These are phyloP conservation scores for Balansia obtecta DNA, from an alignment of 2,329 filamentous ascomycete genomes.

Conservation along the genomic window DNA sequence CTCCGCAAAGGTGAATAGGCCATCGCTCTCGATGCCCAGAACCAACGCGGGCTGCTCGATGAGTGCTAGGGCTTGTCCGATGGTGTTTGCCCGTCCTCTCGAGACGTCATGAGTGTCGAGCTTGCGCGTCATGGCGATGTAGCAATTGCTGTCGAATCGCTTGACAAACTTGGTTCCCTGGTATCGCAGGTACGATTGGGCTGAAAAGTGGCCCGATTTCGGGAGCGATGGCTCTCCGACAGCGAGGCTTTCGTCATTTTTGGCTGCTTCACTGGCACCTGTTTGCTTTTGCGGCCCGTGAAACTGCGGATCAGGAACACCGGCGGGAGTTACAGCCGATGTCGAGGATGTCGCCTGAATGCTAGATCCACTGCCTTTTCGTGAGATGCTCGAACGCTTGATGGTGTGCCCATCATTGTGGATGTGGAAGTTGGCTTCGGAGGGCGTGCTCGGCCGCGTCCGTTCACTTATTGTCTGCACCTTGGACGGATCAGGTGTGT, in stretches of 20 bases:
- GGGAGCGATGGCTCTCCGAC: conserved; percentile 37
- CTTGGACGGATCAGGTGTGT: conserved; percentile 75
- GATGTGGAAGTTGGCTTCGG: conserved; percentile 64
- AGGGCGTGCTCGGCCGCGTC: conserved; percentile 46
- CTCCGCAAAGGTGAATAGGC: conserved; percentile 93
- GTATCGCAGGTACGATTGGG: conserved; percentile 93
- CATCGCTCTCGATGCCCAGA: conserved; percentile 88
- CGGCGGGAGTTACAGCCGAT: conserved; percentile 8
- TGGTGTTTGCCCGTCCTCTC: conserved; percentile 53
- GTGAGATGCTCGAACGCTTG: conserved; percentile 39
- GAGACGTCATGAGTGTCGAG: conserved; percentile 95
- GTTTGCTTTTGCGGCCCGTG: conserved; percentile 35
- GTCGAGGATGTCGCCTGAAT: conserved; percentile 10
- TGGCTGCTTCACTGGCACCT: background rate
- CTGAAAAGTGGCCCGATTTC: conserved; percentile 86
- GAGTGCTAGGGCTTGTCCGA: conserved; percentile 63
- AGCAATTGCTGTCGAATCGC: conserved; percentile 96
- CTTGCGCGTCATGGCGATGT: conserved; percentile 96
- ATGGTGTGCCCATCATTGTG: conserved; percentile 72
- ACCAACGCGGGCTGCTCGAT: conserved; percentile 87
- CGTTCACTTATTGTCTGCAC: conserved; percentile 69
- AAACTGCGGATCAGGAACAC: conserved; percentile 50
- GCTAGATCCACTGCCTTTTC: conserved; percentile 27
- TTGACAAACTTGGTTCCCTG: conserved; percentile 95
- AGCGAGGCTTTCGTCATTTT: conserved; percentile 33